These are phyloP conservation scores for Malus sieversii DNA, from an alignment of 306 rosid species.

Conservation along the genomic window DNA sequence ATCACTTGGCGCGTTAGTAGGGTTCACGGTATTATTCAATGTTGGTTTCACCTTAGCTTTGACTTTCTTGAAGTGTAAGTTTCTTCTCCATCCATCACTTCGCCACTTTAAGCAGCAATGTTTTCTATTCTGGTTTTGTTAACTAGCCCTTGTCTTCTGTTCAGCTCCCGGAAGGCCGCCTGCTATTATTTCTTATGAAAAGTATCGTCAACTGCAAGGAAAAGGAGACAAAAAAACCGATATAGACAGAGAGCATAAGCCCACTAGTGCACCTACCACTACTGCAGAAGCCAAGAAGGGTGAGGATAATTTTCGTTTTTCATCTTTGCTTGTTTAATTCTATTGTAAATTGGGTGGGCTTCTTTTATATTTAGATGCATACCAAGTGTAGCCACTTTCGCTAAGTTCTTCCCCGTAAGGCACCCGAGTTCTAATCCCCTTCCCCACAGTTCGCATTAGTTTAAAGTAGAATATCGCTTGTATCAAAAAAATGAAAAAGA, in stretches of 20 bases:
- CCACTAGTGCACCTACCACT: not conserved
- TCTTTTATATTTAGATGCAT: not conserved
- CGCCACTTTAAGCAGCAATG: not conserved
- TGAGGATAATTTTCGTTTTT: not conserved
- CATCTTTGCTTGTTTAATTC: not conserved
- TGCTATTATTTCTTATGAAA: conserved; percentile 31
- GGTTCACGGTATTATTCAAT: conserved; percentile 31
- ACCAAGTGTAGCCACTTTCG: not conserved
- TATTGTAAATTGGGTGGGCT: not conserved
- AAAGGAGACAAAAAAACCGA: not conserved
- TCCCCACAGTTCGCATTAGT: too few relatives aligned
- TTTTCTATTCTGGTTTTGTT: not conserved
- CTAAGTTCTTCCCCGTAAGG: too few relatives aligned
- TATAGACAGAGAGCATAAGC: not conserved
- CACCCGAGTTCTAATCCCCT: too few relatives aligned
- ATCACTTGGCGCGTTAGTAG: conserved; percentile 41
- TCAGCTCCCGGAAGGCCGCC: conserved; percentile 38
- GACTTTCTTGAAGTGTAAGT: conserved; percentile 32
- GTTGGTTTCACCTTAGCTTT: conserved; percentile 36
- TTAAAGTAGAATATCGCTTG: too few relatives aligned
- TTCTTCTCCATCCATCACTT: not conserved
- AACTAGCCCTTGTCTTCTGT: not conserved
- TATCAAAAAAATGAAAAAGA: too few relatives aligned
- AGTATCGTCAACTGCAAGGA: conserved; percentile 23
- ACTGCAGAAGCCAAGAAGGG: conserved; percentile 14